These are phyloP conservation scores for Neofusicoccum kwambonambiense DNA, from an alignment of 2,329 filamentous ascomycete genomes.

Conservation along the genomic window DNA sequence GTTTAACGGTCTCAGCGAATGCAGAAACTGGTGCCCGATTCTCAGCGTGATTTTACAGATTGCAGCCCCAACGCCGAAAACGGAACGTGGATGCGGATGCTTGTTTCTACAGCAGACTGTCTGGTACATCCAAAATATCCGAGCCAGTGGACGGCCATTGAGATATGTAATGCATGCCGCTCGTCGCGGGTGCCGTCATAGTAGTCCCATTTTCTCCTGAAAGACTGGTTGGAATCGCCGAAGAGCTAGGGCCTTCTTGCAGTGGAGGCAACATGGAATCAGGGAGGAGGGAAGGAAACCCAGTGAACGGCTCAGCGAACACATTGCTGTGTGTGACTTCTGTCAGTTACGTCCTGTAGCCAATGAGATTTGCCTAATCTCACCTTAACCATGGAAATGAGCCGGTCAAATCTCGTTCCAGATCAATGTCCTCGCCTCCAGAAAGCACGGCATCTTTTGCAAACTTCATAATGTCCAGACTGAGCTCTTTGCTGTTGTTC, in stretches of 20 bases:
- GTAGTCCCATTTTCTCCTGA: too few species aligned
- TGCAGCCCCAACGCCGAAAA: not conserved
- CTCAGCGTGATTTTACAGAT: not conserved
- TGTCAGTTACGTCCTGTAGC: not conserved
- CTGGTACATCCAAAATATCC: not conserved
- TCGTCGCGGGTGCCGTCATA: not conserved
- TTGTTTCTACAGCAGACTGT: not conserved
- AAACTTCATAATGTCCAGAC: conserved; percentile 5
- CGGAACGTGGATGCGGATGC: not conserved
- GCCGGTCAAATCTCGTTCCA: not conserved
- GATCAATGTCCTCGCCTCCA: not conserved
- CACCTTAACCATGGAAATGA: not conserved
- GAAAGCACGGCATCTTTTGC: not conserved
- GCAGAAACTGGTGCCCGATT: too few species aligned
- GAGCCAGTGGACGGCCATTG: not conserved
- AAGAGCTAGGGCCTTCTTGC: not conserved
- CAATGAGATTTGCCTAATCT: not conserved
- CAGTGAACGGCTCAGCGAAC: not conserved
- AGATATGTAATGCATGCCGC: not conserved
- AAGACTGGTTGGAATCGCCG: not conserved
- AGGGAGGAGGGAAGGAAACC: not conserved
- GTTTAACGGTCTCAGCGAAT: not conserved
- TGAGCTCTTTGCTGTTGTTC: not conserved
- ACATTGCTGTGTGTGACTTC: not conserved
- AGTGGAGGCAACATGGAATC: not conserved